A percentile compares a stretch with the other conserved stretches of the same genome.
phyloP scores from a whole-genome alignment of 2,329 filamentous ascomycete genomes.

The Ustulina deusta region DNA sequence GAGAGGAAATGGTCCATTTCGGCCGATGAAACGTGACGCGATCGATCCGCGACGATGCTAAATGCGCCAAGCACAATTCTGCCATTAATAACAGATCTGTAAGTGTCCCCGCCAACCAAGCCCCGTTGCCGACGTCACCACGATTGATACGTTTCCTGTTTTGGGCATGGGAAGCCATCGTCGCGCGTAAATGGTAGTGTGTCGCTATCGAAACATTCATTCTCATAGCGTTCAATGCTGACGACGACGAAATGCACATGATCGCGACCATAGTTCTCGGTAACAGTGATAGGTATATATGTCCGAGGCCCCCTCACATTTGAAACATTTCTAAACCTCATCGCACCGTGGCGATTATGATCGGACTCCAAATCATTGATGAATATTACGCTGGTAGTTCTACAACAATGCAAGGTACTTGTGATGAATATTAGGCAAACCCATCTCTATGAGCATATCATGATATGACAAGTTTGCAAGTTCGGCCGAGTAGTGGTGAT shows the following conservation, averaged over 20 bases:
- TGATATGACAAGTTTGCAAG: not conserved
- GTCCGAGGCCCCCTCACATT: not conserved
- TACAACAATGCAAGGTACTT: not conserved
- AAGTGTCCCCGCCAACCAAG: not conserved
- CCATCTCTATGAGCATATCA: not conserved
- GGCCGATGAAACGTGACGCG: slow-evolving; percentile 42
- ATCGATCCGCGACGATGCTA: slow-evolving; percentile 43
- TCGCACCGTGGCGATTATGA: too few relatives aligned
- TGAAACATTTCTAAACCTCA: slow-evolving; percentile 2
- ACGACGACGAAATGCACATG: not conserved
- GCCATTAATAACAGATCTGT: slow-evolving; percentile 24
- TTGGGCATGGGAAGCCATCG: slow-evolving; percentile 1
- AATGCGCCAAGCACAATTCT: slow-evolving; percentile 29
- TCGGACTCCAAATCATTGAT: not conserved
- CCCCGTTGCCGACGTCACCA: not conserved
- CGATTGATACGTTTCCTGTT: slow-evolving; percentile 27
- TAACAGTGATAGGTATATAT: not conserved
- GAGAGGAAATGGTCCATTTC: slow-evolving; percentile 19
- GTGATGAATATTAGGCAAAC: not conserved
- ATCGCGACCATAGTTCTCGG: not conserved
- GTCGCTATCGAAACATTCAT: slow-evolving; percentile 2
- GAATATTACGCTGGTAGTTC: not conserved
- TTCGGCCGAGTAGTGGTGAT: not conserved
- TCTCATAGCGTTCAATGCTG: not conserved
- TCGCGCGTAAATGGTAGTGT: slow-evolving; percentile 3